phyloP scores from a whole-genome alignment of 345 rosid genomes.

The Acer negundo region DNA sequence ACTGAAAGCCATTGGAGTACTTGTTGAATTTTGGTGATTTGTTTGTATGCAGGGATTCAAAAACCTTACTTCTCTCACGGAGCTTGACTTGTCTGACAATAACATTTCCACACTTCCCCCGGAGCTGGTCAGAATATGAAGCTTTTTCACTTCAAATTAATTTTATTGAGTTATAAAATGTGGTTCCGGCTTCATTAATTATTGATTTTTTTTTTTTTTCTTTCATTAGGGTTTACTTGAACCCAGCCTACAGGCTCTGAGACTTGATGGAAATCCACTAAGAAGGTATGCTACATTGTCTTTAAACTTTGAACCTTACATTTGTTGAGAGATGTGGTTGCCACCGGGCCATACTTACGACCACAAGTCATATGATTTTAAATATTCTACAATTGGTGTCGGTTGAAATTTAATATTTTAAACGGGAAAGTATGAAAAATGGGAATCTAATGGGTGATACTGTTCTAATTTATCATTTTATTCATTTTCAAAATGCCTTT shows the following conservation, averaged over 20 bases:
- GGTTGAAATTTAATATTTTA: neutral
- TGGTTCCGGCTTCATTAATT: neutral
- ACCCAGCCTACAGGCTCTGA: slow-evolving; percentile 69
- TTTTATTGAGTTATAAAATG: neutral
- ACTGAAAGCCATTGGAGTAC: slow-evolving; percentile 1
- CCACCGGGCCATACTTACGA: no score
- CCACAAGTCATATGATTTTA: no score
- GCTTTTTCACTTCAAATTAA: neutral
- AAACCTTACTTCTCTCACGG: slow-evolving; percentile 63
- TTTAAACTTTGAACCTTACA: no score
- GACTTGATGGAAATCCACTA: slow-evolving; percentile 88
- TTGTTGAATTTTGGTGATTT: slow-evolving; percentile 2
- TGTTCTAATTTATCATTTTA: neutral
- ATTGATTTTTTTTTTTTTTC: slow-evolving; percentile 3
- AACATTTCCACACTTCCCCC: slow-evolving; percentile 75
- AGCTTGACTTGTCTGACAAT: slow-evolving; percentile 86
- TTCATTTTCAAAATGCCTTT: neutral
- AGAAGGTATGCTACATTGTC: slow-evolving; percentile 58
- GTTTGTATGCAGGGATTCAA: slow-evolving; percentile 59
- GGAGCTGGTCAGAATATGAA: slow-evolving; percentile 53
- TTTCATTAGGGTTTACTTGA: slow-evolving; percentile 76
- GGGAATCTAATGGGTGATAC: neutral
- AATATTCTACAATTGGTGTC: no score
- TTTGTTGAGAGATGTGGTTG: no score
- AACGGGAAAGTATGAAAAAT: neutral